Evolutionary conservation across 2,329 filamentous ascomycete species (phyloP), one percentile per base, ranked within the genome.

Genomic region (Sporothrix sp.): DNA sequence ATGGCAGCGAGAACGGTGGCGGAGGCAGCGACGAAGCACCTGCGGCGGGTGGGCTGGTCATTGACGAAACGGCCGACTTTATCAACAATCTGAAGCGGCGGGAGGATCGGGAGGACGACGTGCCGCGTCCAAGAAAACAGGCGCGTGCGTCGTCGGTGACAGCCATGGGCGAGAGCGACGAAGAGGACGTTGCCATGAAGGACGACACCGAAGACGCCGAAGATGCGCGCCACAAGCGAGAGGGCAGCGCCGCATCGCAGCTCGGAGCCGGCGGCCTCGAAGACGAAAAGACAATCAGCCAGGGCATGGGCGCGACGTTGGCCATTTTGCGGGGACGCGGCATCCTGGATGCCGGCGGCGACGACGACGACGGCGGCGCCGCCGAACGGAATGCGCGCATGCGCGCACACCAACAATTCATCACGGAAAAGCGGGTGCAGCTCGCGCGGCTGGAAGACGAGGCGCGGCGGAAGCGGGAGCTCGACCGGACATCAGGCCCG

Each of bases 1-100:
- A 62, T 67, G 9, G 72, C 74, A 37, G 73, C 76, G 46, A 70
- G 70, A 30, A 39, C n/a, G 44, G 39, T 16, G 28, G 14, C 9
- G 33, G 18, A 5, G 18, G n/a, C n/a, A n/a, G n/a, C 11, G 50
- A 44, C 20, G 25, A 25, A 5, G 18, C 52, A 3, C 36, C 45
- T 3, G 33, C 18, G 8, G 18, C 36, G 2, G 69, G 68, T 27
- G 91, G 89, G 1, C 72, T 98, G 2, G 78, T 96, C n/a, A 90
- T 98, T 52, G 91, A 96, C 54, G 93, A 96, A 63, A 95, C 91
- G 1, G 89, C 89, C 0, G 90, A 95, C 60, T 98, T 98, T 60
- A 85, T 98, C 27, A 85, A 89, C 23, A 88, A 88, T 50, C 68
- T 98, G 50, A 85, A 84, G 62, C 85, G 84, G 52, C 79, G 83